These are phyloP conservation scores for Proliferodiscus dingleyae DNA, from an alignment of 2,329 filamentous ascomycete species.

Conservation along the genomic window DNA sequence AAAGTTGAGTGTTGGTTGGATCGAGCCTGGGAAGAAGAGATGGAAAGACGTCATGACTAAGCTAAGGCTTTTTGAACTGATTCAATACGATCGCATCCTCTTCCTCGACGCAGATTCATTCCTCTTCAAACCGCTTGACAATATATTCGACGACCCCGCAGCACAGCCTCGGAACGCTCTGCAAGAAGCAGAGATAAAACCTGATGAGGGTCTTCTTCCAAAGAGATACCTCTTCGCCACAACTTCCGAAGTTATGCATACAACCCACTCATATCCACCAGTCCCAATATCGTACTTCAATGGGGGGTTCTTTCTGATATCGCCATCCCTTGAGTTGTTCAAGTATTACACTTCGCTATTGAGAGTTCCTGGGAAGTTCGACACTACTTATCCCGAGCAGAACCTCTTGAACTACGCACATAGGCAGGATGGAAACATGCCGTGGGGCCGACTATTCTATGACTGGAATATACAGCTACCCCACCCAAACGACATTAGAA, in stretches of 20 bases:
- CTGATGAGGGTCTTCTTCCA: slow-evolving; percentile 32
- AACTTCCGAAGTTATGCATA: slow-evolving; percentile 32
- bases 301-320: slow-evolving; percentile 38
- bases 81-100: slow-evolving; percentile 32
- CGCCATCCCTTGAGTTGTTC: slow-evolving; percentile 36
- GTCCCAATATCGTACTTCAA: slow-evolving; percentile 33
- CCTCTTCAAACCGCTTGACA: slow-evolving; percentile 29
- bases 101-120: slow-evolving; percentile 35
- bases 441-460: slow-evolving; percentile 36
- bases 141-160: slow-evolving; percentile 31
- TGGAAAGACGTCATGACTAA: slow-evolving; percentile 32
- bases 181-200: not conserved
- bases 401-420: slow-evolving; percentile 42
- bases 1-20: slow-evolving; percentile 27
- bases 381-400: slow-evolving; percentile 38
- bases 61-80: slow-evolving; percentile 32
- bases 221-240: slow-evolving; percentile 33
- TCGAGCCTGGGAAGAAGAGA: slow-evolving; percentile 25
- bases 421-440: slow-evolving; percentile 37
- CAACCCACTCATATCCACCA: slow-evolving; percentile 35
- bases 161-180: slow-evolving; percentile 1
- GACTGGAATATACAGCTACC: slow-evolving; percentile 39
- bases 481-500: slow-evolving; percentile 31
- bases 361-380: slow-evolving; percentile 33
- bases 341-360: slow-evolving; percentile 36